Evolutionary conservation across 2,329 filamentous ascomycete species (phyloP), one percentile per base, ranked within the genome.

Genomic region (Penicillium freii): DNA sequence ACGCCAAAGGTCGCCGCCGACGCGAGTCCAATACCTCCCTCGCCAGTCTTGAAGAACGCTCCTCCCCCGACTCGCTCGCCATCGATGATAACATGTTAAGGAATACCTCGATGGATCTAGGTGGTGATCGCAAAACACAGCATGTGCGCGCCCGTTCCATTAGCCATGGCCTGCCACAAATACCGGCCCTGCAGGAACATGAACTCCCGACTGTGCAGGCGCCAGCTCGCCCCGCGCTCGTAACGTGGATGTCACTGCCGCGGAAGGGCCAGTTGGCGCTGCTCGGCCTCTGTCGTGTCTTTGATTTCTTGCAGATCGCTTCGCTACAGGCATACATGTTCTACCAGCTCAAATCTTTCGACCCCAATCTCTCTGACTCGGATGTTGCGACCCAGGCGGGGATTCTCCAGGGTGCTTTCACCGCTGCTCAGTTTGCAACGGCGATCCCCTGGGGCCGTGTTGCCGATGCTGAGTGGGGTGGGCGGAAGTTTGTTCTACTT

Each of bases 301-400:
- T 76, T 51, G 74, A 76, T 52, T 76, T 76, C 55, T 59, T 76
- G 15, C 73, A 76, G 59, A 69, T 75, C 34, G 71, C 73, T 54
- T 74, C 73, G 17, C 55, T 76, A 53, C 74, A 76, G 59, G 83
- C 88, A 0, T 93, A 93, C 74, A 88, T 93, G 81, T 94, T 90
- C 76, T 94, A 92, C 71, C 90, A 92, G 71, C 82, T 95, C 36
- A 87, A 87, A 67, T 92, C 87, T 63, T 92, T 94, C 66, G 81
- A 88, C 10, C 76, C 77, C 31, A 78, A 71, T 27, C 73, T 81
- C 10, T 76, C 81, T 19, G 81, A 85, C 51, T 79, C 80, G 1
- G 84, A 83, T 11, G 90, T 94, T 61, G 84, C 90, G 1, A 82
- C 82, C 33, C 90, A 93, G 70, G 88, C 89, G 0, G 91, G 90